phyloP scores from a whole-genome alignment of 768 basidiomycete genomes.

The Podaxis sp. region DNA sequence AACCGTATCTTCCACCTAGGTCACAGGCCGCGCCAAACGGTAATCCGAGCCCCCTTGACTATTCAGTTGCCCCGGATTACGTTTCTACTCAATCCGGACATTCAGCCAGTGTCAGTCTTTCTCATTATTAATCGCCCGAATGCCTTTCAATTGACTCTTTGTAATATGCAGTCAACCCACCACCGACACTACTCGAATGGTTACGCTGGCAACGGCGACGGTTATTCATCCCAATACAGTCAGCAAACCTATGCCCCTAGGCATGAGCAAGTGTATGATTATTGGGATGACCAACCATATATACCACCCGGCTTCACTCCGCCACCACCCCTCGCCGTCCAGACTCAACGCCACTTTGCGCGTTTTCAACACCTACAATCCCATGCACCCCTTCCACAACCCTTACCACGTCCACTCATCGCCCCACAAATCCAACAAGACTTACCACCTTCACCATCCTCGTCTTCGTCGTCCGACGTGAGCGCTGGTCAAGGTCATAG shows the following conservation, averaged over 20 bases:
- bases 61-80: conserved; percentile 9
- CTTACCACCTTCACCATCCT: background rate
- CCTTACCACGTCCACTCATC: conserved; percentile 1
- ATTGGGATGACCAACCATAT: conserved; percentile 1
- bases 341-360: background rate
- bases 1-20: conserved; percentile 12
- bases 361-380: background rate
- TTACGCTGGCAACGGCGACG: background rate
- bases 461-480: background rate
- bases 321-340: background rate
- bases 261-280: background rate
- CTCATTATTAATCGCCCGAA: background rate
- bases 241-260: background rate
- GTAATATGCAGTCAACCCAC: background rate
- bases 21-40: background rate
- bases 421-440: background rate
- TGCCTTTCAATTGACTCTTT: background rate
- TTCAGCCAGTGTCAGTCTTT: background rate
- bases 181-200: conserved; percentile 1
- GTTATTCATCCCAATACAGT: background rate
- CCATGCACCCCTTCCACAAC: background rate
- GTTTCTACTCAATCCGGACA: background rate
- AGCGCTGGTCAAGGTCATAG: background rate
- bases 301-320: conserved; percentile 1
- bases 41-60: conserved; percentile 13